Percentiles rank a stretch among this genome's conserved stretches.
Conservation (phyloP, 1,284 basidiomycete genomes). For the Cryptococcus sp. region DNA sequence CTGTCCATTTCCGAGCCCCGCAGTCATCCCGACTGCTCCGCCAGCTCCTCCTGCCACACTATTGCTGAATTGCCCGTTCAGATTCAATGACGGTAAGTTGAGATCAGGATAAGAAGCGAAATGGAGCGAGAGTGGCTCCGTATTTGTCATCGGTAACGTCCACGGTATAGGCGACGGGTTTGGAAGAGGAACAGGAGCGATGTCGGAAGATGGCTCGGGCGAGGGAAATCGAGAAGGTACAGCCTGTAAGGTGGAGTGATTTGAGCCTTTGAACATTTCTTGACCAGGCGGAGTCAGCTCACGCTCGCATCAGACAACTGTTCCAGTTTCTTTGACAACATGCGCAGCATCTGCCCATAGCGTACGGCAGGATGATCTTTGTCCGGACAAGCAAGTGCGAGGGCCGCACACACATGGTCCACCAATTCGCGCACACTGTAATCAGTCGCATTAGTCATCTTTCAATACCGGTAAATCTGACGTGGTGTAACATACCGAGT, state of each 20-base stretch:
- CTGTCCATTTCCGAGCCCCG: background rate
- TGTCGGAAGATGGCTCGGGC: conserved; percentile 26
- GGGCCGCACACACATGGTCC: conserved; percentile 39
- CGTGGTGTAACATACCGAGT: conserved; percentile 27
- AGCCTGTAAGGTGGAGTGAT: conserved; percentile 22
- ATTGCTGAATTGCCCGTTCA: background rate
- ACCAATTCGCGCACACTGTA: conserved; percentile 42
- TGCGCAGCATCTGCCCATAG: conserved; percentile 49
- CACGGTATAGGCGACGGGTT: conserved; percentile 11
- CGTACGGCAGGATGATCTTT: conserved; percentile 49
- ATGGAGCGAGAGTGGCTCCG: conserved; percentile 13
- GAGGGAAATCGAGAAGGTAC: conserved; percentile 47
- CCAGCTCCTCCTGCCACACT: no score
- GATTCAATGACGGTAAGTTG: conserved; percentile 11
- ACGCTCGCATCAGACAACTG: conserved; percentile 45
- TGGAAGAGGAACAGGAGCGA: background rate
- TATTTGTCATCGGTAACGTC: conserved; percentile 11
- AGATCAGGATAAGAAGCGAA: no score
- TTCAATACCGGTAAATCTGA: background rate
- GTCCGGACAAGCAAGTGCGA: conserved; percentile 42
- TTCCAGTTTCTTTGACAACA: conserved; percentile 44
- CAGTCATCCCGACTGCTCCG: no score
- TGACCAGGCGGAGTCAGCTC: conserved; percentile 14
- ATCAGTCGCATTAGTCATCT: background rate
- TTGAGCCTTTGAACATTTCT: background rate